These are phyloP conservation scores for Sugiyamaella paludigena DNA, from an alignment of 1,139 yeast species.

Conservation along the genomic window DNA sequence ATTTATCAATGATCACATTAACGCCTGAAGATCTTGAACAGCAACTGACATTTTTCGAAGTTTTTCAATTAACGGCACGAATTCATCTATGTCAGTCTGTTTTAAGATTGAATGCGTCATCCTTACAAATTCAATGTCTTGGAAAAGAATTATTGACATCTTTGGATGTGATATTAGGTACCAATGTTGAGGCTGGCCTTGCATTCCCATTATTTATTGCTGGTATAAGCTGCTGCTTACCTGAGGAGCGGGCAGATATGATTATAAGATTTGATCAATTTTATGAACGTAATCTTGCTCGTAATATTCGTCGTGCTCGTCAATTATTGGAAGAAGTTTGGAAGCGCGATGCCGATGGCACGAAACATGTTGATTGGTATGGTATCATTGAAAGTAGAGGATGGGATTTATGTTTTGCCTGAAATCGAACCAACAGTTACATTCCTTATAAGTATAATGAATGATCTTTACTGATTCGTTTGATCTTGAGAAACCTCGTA, in stretches of 20 bases:
- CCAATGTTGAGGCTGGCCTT: slow-evolving; percentile 67
- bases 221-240: slow-evolving; percentile 62
- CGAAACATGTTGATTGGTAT: slow-evolving; percentile 63
- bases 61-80: slow-evolving; percentile 67
- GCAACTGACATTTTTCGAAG: slow-evolving; percentile 69
- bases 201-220: slow-evolving; percentile 77
- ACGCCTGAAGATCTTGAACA: slow-evolving; percentile 57
- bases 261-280: slow-evolving; percentile 52
- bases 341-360: slow-evolving; percentile 48
- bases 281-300: slow-evolving; percentile 61
- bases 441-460: too few relatives aligned
- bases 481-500: too few relatives aligned
- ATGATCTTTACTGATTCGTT: too few relatives aligned
- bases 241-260: slow-evolving; percentile 48
- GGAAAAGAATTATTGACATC: slow-evolving; percentile 55
- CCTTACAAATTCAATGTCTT: slow-evolving; percentile 62
- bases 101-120: slow-evolving; percentile 56
- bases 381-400: slow-evolving; percentile 61
- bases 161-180: slow-evolving; percentile 60
- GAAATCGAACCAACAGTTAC: too few relatives aligned
- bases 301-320: slow-evolving; percentile 62
- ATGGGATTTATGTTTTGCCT: slow-evolving; percentile 80
- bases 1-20: slow-evolving; percentile 47
- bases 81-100: slow-evolving; percentile 67
- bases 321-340: slow-evolving; percentile 60